Conservation (phyloP, 2,329 filamentous ascomycete genomes). For the Neofusicoccum cordaticola region DNA sequence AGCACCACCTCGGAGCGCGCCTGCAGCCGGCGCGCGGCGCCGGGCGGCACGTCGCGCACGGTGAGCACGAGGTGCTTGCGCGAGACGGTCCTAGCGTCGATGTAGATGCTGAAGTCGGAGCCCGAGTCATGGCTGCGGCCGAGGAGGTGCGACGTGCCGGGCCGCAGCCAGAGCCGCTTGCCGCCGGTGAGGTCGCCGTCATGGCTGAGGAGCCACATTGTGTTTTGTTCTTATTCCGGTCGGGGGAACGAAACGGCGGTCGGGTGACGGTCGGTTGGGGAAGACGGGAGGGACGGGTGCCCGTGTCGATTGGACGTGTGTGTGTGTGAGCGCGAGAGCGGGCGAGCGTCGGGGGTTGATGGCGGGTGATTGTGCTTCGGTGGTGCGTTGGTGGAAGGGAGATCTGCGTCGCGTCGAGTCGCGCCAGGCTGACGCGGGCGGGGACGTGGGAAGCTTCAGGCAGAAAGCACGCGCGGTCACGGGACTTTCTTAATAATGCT, state of each 20-base stretch:
- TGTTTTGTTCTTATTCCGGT: not conserved
- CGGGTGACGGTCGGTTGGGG: not conserved
- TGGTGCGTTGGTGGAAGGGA: not conserved
- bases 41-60: constrained; percentile 61
- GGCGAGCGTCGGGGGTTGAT: too few relatives aligned
- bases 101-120: constrained; percentile 37
- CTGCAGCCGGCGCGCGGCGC: constrained; percentile 50
- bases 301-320: not conserved
- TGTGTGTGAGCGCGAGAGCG: not conserved
- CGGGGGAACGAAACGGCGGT: too few relatives aligned
- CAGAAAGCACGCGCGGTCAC: constrained; percentile 9
- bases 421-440: not conserved
- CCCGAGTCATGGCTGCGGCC: constrained; percentile 64
- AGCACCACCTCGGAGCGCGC: constrained; percentile 68
- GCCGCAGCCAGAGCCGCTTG: constrained; percentile 77
- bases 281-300: not conserved
- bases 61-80: constrained; percentile 81
- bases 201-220: constrained; percentile 57
- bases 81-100: constrained; percentile 80
- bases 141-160: constrained; percentile 81
- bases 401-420: too few relatives aligned
- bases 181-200: constrained; percentile 56
- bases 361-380: not conserved
- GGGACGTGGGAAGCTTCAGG: not conserved
- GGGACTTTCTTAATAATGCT: not conserved